Conservation (phyloP, 805 yeast species). For the Barnettozyma vustinii region DNA sequence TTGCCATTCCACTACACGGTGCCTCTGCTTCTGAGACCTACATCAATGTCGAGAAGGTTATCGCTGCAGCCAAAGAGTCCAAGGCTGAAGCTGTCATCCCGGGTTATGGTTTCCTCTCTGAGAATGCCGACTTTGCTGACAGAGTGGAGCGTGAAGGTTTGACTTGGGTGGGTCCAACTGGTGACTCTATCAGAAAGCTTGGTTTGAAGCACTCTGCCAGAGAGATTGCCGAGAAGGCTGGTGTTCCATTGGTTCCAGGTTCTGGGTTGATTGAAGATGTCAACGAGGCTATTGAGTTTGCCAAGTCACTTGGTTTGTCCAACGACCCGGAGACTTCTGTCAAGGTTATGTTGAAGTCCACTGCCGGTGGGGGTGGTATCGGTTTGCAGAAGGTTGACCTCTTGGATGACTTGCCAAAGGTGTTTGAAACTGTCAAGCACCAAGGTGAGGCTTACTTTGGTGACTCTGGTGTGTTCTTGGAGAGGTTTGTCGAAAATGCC, state of each 20-base stretch:
- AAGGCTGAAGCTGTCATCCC: constrained; percentile 96
- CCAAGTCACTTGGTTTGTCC: constrained; percentile 51
- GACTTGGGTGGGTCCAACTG: constrained; percentile 94
- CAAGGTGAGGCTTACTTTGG: constrained; percentile 93
- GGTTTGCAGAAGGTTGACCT: constrained; percentile 92
- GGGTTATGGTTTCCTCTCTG: constrained; percentile 95
- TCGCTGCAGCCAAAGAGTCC: constrained; percentile 76
- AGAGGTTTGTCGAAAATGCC: constrained; percentile 90
- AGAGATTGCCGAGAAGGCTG: constrained; percentile 85
- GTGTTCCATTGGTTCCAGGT: constrained; percentile 97
- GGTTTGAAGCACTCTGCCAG: constrained; percentile 97
- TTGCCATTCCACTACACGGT: constrained; percentile 75
- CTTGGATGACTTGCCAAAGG: constrained; percentile 72
- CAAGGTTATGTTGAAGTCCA: constrained; percentile 94
- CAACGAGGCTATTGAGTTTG: constrained; percentile 70
- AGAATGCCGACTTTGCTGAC: constrained; percentile 94
- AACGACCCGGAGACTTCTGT: constrained; percentile 40
- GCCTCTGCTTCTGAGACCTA: constrained; percentile 87
- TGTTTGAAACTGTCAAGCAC: constrained; percentile 86
- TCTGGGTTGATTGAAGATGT: constrained; percentile 73
- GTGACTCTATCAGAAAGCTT: constrained; percentile 83
- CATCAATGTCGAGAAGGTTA: constrained; percentile 76
- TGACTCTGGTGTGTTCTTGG: constrained; percentile 92
- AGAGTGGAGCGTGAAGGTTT: constrained; percentile 78
- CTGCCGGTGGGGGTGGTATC: constrained; percentile 99